These are phyloP conservation scores for Lagenaria siceraria DNA, from an alignment of 306 rosid species.

Conservation along the genomic window DNA sequence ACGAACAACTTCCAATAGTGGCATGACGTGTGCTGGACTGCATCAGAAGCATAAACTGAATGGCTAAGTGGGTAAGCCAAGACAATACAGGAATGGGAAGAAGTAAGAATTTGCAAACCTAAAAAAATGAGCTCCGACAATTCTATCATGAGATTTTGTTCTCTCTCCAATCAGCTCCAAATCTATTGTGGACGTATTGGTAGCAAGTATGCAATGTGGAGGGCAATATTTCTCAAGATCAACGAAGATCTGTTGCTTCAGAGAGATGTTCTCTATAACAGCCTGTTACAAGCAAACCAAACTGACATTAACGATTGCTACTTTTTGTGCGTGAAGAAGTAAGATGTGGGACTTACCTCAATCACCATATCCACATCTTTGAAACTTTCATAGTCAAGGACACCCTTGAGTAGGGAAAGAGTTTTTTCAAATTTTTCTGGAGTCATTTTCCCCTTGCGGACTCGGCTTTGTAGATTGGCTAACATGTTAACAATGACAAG, in stretches of 20 bases:
- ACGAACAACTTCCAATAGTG: constrained; percentile 87
- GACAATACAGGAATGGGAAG: background rate
- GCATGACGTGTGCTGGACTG: constrained; percentile 98
- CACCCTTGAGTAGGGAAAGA: constrained; percentile 64
- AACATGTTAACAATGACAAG: constrained; percentile 55
- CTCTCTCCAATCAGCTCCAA: constrained; percentile 79
- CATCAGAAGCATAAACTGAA: constrained; percentile 24
- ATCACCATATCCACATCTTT: constrained; percentile 91
- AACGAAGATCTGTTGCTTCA: constrained; percentile 86
- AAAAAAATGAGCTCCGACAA: constrained; percentile 91
- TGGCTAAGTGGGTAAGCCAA: constrained; percentile 1
- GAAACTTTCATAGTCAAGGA: constrained; percentile 60
- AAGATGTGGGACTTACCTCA: constrained; percentile 42
- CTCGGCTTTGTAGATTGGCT: constrained; percentile 85
- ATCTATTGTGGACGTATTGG: constrained; percentile 96
- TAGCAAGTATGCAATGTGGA: constrained; percentile 79
- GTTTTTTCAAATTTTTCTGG: constrained; percentile 62
- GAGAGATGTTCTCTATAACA: constrained; percentile 70
- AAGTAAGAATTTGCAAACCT: constrained; percentile 33
- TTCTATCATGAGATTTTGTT: constrained; percentile 69
- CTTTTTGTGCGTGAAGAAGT: background rate
- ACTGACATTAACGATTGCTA: background rate
- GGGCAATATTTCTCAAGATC: constrained; percentile 91
- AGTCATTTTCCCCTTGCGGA: constrained; percentile 70
- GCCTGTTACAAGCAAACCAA: constrained; percentile 51